Percentiles rank a stretch among this genome's conserved stretches.
These are phyloP conservation scores for Apiospora hydei DNA, from an alignment of 2,329 filamentous ascomycete genomes.

Conservation along the genomic window DNA sequence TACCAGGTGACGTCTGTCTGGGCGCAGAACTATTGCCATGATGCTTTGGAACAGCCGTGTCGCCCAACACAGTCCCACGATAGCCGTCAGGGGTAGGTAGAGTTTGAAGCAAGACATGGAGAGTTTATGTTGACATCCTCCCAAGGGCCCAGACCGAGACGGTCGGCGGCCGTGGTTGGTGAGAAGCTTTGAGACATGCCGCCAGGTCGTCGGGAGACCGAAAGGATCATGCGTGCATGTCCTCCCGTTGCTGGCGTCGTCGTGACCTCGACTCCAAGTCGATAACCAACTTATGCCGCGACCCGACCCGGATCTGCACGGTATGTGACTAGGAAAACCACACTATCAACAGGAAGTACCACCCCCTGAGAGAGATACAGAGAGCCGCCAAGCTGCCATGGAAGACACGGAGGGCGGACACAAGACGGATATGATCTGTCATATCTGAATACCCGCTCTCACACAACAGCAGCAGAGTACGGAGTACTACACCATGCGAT, in stretches of 20 bases:
- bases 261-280: neutral
- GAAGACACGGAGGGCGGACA: neutral
- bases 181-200: neutral
- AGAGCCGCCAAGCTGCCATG: neutral
- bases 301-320: neutral
- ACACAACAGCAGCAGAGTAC: neutral
- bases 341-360: constrained; percentile 1
- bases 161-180: neutral
- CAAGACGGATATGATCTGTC: neutral
- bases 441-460: neutral
- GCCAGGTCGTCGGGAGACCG: neutral
- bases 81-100: neutral
- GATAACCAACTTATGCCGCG: neutral
- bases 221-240: neutral
- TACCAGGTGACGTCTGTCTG: neutral
- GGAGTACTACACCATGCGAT: neutral
- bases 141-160: neutral
- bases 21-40: neutral
- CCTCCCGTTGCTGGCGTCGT: neutral
- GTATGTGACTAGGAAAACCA: constrained; percentile 1
- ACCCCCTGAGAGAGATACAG: neutral
- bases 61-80: neutral
- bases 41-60: neutral
- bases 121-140: neutral
- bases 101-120: neutral